Base-by-base conservation (phyloP, 2,329 filamentous ascomycete genomes). In the Fusarium sp. region DNA sequence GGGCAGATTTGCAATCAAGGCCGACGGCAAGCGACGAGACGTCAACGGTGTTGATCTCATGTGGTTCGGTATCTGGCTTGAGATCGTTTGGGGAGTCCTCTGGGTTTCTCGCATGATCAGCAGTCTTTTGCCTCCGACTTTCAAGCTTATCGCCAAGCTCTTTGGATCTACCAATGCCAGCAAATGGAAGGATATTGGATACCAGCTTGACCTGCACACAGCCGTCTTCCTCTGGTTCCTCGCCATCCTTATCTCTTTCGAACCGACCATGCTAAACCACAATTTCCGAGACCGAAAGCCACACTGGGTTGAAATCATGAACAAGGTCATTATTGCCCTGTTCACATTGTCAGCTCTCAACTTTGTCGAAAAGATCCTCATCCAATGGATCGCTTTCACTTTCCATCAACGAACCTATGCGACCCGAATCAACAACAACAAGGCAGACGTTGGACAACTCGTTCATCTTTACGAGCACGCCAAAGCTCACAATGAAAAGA, bases 11-110 rank as follows among this genome's bases (percentile, higher is more conserved):
- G 81, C 76, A n/a, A 78, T 81, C 27, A 72, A 80, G n/a, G 21
- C 20, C 7, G 61, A 79, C 4, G 69, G 78, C 7, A 75, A 77
- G n/a, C 76, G 80, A 20, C 76, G 80, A 14, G 77, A 91, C 3
- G 88, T 87, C 14, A 86, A 86, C 9, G 86, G 86, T 21, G 93
- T 97, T 0, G 77, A 89, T 67, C 82, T 98, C 46, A 83, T 93
- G 63, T 98, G 95, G 95, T 98, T 98, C 76, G 92, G 92, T 30
- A 93, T 98, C 67, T 98, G 95, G 95, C 86, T 98, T 20, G 93
- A 97, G 79, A 93, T 97, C 43, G 86, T 98, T 27, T 98, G 95
- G 95, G 85, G 95, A 68, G 93, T 93, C 0, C 84, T 98, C 0
- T 98, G 95, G 95, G 90, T 91, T 21, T 91, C 85, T 2, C 83